Evolutionary conservation across 2,329 filamentous ascomycete genomes (phyloP).

Genomic region (Claviceps cyperi): DNA sequence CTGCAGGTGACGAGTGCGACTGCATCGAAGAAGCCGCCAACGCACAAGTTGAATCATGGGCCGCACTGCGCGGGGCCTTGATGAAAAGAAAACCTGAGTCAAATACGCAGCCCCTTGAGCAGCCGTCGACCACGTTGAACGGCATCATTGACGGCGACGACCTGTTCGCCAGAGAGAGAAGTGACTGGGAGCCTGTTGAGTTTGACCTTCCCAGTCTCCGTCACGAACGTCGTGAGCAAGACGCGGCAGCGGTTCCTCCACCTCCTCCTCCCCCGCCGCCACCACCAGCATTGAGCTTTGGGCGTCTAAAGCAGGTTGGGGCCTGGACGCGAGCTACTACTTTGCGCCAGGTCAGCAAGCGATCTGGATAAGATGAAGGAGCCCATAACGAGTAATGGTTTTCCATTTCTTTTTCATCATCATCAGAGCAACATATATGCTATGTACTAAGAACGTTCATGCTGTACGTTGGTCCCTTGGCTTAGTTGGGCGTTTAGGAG

Average conservation of each 20-base stretch:
- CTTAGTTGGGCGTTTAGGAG: too few relatives aligned
- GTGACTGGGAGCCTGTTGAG: constrained; percentile 17
- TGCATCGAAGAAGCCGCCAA: constrained; percentile 42
- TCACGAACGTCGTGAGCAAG: constrained; percentile 7
- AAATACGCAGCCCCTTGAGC: constrained; percentile 12
- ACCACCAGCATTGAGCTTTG: constrained; percentile 32
- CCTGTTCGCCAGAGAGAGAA: constrained; percentile 7
- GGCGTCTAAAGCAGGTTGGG: constrained; percentile 33
- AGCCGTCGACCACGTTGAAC: constrained; percentile 12
- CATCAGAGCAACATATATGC: not conserved
- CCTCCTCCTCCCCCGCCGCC: too few relatives aligned
- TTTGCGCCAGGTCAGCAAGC: constrained; percentile 19
- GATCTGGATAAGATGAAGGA: constrained; percentile 3
- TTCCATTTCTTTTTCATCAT: not conserved
- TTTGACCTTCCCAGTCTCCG: constrained; percentile 7
- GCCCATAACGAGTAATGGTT: not conserved
- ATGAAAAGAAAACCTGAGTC: constrained; percentile 15
- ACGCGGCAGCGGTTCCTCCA: constrained; percentile 6
- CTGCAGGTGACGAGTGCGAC: constrained; percentile 50
- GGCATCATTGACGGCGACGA: constrained; percentile 16
- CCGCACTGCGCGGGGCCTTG: constrained; percentile 28
- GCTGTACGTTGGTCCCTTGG: too few relatives aligned
- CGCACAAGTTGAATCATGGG: constrained; percentile 47
- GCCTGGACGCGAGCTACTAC: constrained; percentile 31
- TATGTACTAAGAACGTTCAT: too few relatives aligned